phyloP scores from a whole-genome alignment of 352 stramenopile species.

The Hyaloperonospora brassicae region DNA sequence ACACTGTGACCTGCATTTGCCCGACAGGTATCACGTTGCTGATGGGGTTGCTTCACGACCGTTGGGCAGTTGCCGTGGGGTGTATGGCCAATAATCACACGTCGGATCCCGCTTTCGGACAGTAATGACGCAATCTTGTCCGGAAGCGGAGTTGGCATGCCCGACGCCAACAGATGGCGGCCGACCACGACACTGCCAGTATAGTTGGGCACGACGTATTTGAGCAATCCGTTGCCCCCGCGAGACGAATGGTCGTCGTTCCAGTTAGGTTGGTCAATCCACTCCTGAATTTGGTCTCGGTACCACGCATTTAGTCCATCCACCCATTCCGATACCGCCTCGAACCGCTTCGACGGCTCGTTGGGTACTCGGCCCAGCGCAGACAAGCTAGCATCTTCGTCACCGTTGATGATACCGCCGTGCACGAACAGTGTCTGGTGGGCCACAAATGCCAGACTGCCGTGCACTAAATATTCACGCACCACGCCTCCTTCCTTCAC shows the following conservation, averaged over 20 bases:
- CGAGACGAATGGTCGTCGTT: constrained; percentile 39
- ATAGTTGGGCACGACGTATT: constrained; percentile 63
- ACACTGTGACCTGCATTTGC: constrained; percentile 7
- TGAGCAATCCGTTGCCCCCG: constrained; percentile 56
- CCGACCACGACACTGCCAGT: constrained; percentile 66
- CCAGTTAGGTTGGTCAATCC: constrained; percentile 76
- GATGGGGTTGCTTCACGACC: constrained; percentile 51
- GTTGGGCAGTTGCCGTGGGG: constrained; percentile 89
- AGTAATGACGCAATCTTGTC: constrained; percentile 42
- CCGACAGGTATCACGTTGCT: constrained; percentile 10
- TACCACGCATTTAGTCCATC: constrained; percentile 84
- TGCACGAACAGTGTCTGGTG: constrained; percentile 91
- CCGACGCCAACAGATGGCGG: constrained; percentile 53
- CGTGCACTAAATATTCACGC: constrained; percentile 77
- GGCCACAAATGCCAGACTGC: constrained; percentile 67
- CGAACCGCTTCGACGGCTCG: constrained; percentile 21
- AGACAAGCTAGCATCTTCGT: constrained; percentile 27
- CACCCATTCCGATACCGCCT: constrained; percentile 46
- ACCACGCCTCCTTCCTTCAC: constrained; percentile 68
- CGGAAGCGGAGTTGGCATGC: constrained; percentile 64
- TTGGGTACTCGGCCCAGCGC: constrained; percentile 73
- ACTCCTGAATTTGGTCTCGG: constrained; percentile 55
- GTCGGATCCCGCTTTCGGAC: constrained; percentile 60
- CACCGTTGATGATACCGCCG: constrained; percentile 70
- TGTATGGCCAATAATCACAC: constrained; percentile 88